A percentile compares a stretch with the other conserved stretches of the same genome.
Evolutionary conservation across 2,329 filamentous ascomycete species (phyloP).

Genomic region (Penicillium sp.): DNA sequence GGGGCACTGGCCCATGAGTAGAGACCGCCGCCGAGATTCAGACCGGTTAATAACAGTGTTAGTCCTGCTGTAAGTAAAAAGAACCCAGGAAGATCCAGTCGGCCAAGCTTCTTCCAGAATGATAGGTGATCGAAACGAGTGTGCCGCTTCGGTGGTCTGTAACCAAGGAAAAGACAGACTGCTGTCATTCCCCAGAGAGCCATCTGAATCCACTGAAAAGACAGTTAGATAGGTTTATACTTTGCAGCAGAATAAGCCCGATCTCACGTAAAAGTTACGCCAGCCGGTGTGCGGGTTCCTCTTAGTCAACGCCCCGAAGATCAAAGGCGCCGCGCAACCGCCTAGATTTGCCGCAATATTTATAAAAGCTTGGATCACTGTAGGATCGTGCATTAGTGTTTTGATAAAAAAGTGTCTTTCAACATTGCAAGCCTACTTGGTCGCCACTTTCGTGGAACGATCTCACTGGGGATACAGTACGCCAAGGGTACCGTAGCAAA

Average conservation of each 20-base stretch:
- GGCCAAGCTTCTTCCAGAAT: constrained; percentile 7
- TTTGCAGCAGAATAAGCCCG: background rate
- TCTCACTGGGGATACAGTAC: constrained; percentile 12
- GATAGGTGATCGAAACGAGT: constrained; percentile 8
- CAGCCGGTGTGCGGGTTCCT: background rate
- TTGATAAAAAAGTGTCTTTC: background rate
- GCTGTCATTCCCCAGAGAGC: constrained; percentile 8
- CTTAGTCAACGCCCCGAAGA: background rate
- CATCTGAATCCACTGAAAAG: constrained; percentile 9
- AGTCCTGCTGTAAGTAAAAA: constrained; percentile 7
- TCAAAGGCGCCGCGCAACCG: background rate
- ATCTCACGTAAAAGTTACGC: constrained; percentile 1
- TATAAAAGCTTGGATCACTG: constrained; percentile 4
- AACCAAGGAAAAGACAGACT: constrained; percentile 8
- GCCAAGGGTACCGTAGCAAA: constrained; percentile 12
- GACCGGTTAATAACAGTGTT: constrained; percentile 3
- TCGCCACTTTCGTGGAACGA: constrained; percentile 9
- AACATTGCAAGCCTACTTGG: constrained; percentile 3
- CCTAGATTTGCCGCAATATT: constrained; percentile 3
- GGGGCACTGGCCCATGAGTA: constrained; percentile 4
- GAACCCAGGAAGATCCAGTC: constrained; percentile 8
- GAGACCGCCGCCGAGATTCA: constrained; percentile 7
- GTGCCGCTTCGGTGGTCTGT: constrained; percentile 9
- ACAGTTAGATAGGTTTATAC: background rate
- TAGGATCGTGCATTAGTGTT: background rate